Conservation (phyloP, 2,329 filamentous ascomycete species). For the Pseudogymnoascus sp. region DNA sequence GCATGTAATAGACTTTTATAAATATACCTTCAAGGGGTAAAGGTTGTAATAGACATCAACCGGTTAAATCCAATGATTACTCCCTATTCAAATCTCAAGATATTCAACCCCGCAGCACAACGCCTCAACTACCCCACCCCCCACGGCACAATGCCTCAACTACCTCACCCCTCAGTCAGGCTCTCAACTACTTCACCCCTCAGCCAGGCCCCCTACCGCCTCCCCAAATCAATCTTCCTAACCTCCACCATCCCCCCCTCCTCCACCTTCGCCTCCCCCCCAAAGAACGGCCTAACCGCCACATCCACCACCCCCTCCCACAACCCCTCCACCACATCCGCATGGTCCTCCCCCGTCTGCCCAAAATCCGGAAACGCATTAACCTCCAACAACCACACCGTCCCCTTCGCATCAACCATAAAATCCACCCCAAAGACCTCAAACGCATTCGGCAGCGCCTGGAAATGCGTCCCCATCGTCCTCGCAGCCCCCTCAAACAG, state of each 20-base stretch:
- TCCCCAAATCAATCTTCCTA: slow-evolving; percentile 45
- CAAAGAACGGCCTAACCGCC: slow-evolving; percentile 64
- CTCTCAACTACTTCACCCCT: too few relatives aligned
- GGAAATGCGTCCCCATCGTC: slow-evolving; percentile 84
- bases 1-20: background rate
- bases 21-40: background rate
- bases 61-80: background rate
- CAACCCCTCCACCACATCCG: slow-evolving; percentile 63
- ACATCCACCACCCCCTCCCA: slow-evolving; percentile 66
- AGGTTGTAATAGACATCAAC: background rate
- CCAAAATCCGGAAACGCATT: slow-evolving; percentile 96
- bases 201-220: slow-evolving; percentile 14
- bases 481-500: slow-evolving; percentile 79
- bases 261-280: slow-evolving; percentile 21
- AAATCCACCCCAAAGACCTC: slow-evolving; percentile 92
- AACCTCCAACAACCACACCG: slow-evolving; percentile 74
- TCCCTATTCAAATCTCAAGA: background rate
- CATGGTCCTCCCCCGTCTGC: slow-evolving; percentile 75
- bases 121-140: too few relatives aligned
- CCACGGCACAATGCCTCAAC: too few relatives aligned
- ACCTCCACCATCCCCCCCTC: slow-evolving; percentile 43
- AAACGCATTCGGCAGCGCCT: slow-evolving; percentile 79
- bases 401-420: slow-evolving; percentile 59
- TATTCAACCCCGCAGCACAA: background rate
- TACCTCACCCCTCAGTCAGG: too few relatives aligned